Evolutionary conservation across 2,329 filamentous ascomycete species (phyloP).

Genomic region (Tetracladium maxilliforme): DNA sequence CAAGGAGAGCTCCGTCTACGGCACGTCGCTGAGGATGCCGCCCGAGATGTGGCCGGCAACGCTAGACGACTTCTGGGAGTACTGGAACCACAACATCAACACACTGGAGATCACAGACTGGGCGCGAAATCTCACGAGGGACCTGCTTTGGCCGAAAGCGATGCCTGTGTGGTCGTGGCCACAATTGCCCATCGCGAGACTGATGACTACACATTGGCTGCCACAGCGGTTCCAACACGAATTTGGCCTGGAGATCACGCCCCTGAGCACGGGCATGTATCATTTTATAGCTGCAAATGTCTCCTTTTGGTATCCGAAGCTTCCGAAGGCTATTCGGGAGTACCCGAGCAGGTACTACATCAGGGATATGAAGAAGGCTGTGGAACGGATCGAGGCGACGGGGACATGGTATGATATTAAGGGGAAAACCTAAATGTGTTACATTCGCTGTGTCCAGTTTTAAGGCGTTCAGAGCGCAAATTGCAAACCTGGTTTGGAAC

Average conservation of each 20-base stretch:
- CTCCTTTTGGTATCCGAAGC: too few species aligned
- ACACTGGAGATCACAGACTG: constrained; percentile 12
- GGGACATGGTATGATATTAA: too few species aligned
- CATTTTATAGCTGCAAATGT: too few species aligned
- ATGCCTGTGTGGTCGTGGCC: constrained; percentile 9
- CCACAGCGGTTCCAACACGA: constrained; percentile 10
- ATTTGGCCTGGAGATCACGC: constrained; percentile 8
- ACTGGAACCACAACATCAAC: constrained; percentile 13
- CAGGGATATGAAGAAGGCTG: constrained; percentile 11
- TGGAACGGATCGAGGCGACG: too few species aligned
- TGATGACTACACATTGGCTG: constrained; percentile 9
- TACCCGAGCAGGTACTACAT: constrained; percentile 9
- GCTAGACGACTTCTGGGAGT: constrained; percentile 12
- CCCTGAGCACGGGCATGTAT: constrained; percentile 13
- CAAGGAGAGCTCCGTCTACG: constrained; percentile 12
- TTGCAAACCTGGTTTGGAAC: too few species aligned
- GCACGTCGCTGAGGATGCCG: constrained; percentile 13
- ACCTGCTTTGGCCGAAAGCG: constrained; percentile 11
- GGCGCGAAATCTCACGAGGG: constrained; percentile 11
- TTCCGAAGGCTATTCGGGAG: constrained; percentile 13
- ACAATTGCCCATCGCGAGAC: constrained; percentile 8
- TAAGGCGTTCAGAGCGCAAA: too few species aligned
- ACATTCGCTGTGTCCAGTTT: too few species aligned
- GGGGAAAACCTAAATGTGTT: too few species aligned
- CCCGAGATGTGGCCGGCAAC: constrained; percentile 13